These are phyloP conservation scores for Mucor mucedo DNA, from an alignment of 371 early-diverging fungal genomes.

Conservation along the genomic window DNA sequence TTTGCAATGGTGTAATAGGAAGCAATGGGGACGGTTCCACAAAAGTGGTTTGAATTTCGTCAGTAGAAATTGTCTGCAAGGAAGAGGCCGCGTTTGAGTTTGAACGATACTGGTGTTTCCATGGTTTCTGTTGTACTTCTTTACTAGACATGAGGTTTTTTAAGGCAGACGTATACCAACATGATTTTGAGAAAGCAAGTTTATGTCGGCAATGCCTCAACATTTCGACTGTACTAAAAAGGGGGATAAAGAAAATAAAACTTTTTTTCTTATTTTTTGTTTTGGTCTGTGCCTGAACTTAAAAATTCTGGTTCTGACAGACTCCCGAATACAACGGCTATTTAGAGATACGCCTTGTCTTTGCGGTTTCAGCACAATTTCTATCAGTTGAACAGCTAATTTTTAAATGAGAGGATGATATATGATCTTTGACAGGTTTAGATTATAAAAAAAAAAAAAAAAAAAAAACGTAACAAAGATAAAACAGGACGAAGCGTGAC, in stretches of 20 bases:
- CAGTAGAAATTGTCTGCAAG: neutral
- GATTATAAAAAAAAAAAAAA: too few relatives aligned
- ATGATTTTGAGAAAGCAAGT: slow-evolving; percentile 17
- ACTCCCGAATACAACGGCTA: too few relatives aligned
- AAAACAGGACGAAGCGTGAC: too few relatives aligned
- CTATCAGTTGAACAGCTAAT: too few relatives aligned
- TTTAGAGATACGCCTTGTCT: too few relatives aligned
- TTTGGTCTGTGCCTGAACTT: slow-evolving; percentile 3
- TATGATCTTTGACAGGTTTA: too few relatives aligned
- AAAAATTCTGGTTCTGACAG: too few relatives aligned
- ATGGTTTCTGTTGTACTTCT: neutral
- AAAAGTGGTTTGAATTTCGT: neutral
- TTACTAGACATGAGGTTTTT: neutral
- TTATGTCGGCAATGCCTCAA: slow-evolving; percentile 14
- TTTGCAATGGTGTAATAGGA: slow-evolving; percentile 1
- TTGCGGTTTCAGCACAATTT: too few relatives aligned
- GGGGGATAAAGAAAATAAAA: neutral
- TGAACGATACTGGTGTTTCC: neutral
- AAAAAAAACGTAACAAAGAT: too few relatives aligned
- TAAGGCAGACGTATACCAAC: slow-evolving; percentile 16
- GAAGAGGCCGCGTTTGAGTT: neutral
- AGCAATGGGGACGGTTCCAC: neutral
- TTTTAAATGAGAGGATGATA: too few relatives aligned
- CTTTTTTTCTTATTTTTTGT: neutral
- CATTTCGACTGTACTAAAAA: slow-evolving; percentile 1